A percentile compares a stretch with the other conserved stretches of the same genome.
These are phyloP conservation scores for Fistulina hepatica DNA, from an alignment of 1,284 basidiomycete species.

Conservation along the genomic window DNA sequence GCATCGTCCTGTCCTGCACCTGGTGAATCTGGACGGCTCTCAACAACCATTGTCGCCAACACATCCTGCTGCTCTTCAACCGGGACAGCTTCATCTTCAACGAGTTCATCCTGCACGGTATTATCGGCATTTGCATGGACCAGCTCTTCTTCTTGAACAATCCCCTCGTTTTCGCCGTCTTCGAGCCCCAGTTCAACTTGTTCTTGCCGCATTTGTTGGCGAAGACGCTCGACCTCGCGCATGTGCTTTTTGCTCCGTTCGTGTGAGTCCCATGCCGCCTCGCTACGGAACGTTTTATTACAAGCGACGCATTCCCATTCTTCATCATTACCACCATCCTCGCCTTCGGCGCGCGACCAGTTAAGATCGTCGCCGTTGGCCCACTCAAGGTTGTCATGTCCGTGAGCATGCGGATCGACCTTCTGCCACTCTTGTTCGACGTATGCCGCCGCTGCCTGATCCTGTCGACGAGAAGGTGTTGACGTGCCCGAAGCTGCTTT, in stretches of 20 bases:
- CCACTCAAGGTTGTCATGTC: no score
- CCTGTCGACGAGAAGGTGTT: conserved; percentile 18
- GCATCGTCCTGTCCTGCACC: no score
- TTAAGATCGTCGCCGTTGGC: no score
- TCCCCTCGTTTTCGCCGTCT: conserved; percentile 18
- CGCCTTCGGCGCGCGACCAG: conserved; percentile 59
- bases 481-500: conserved; percentile 16
- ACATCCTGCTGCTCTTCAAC: background rate
- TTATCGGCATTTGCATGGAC: conserved; percentile 1
- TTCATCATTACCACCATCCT: conserved; percentile 59
- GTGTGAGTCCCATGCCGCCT: conserved; percentile 93
- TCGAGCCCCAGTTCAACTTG: conserved; percentile 52
- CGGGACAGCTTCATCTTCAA: background rate
- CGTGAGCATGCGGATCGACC: conserved; percentile 36
- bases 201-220: conserved; percentile 67
- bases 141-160: conserved; percentile 15
- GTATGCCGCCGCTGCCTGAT: conserved; percentile 30
- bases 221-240: conserved; percentile 73
- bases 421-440: conserved; percentile 83
- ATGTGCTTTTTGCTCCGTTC: conserved; percentile 94
- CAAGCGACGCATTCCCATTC: conserved; percentile 97
- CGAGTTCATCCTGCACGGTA: background rate
- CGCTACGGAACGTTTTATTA: conserved; percentile 81
- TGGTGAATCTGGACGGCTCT: conserved; percentile 1
- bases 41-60: background rate